Base-by-base conservation (phyloP, 257 asterid genomes). In the Nicotiana otophora region DNA sequence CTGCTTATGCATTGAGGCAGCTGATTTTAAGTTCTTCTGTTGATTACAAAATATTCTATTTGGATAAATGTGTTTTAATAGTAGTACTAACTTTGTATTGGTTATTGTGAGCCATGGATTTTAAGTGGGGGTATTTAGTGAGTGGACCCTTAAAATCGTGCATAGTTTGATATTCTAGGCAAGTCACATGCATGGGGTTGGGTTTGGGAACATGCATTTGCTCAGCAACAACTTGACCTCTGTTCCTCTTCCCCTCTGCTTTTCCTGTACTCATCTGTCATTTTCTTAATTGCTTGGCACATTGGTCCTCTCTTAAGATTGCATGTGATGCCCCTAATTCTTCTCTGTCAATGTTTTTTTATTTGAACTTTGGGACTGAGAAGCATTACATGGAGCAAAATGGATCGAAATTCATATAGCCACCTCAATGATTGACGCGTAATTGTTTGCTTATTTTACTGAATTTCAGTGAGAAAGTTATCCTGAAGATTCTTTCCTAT, bases 121-220 rank as follows among this genome's bases (percentile, higher is more conserved):
- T 33, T 80, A 61, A 70, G 69, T 63, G 78, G 17, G 77, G 67
- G 66, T 70, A 72, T 68, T 82, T 84, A 70, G 84, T 83, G 82
- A 48, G 79, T 82, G 83, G 83, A 88, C 84, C 81, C 84, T 82
- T 70, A 66, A 39, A 74, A 12, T 60, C 58, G 65, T 66, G 81
- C 82, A 46, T 72, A 20, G 19, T 12, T 48, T 77, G 79, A 80
- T 85, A 23, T 3, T 78, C 69, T 63, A 80, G 88, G 90, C 90
- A 82, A 82, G 77, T 83, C 92, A 87, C 96, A 92, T 90, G 88
- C 90, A 82, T 83, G 34, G 34, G 34, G 34, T 31, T 31, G 94
- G 90, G 84, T 16, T 34, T 61, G 69, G 84, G 84, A 84, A 88
- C 91, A 86, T 89, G 88, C 90, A 82, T 83, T 46, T 90, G 91